A percentile compares a stretch with the other conserved stretches of the same genome.
Conservation (phyloP, 768 basidiomycete species). For the Lentinula sp. region DNA sequence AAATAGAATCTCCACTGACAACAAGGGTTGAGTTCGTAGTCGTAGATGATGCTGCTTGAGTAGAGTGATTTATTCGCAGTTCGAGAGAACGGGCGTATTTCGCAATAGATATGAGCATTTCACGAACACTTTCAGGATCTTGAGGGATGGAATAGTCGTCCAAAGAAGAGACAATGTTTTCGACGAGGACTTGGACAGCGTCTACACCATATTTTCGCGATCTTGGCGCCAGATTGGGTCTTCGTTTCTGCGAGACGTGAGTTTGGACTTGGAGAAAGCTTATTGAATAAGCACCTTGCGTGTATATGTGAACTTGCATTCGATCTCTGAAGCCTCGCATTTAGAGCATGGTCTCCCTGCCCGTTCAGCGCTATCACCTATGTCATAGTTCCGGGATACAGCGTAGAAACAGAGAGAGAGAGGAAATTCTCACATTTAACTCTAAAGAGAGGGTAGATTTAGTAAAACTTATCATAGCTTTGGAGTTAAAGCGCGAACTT, state of each 20-base stretch:
- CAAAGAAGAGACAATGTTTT: not conserved
- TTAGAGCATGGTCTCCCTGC: not conserved
- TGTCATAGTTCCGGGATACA: not conserved
- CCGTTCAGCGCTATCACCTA: not conserved
- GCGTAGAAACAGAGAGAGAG: not conserved
- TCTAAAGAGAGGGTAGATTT: not conserved
- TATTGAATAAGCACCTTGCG: not conserved
- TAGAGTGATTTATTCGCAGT: not conserved
- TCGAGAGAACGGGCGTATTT: constrained; percentile 8
- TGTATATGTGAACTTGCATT: constrained; percentile 4
- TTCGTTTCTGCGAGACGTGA: not conserved
- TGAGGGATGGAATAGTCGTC: constrained; percentile 3
- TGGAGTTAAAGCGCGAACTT: not conserved
- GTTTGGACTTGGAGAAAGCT: not conserved
- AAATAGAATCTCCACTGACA: not conserved
- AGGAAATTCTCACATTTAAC: not conserved
- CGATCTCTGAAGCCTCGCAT: not conserved
- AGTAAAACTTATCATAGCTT: not conserved
- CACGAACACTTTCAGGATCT: constrained; percentile 4
- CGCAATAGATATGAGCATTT: constrained; percentile 15
- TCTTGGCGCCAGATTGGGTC: not conserved
- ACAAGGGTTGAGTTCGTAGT: not conserved
- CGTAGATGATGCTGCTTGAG: not conserved
- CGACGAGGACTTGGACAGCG: not conserved
- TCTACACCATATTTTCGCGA: constrained; percentile 1